Evolutionary conservation across 371 early-diverging fungal species (phyloP).

Genomic region (Dichotomocladium elegans): DNA sequence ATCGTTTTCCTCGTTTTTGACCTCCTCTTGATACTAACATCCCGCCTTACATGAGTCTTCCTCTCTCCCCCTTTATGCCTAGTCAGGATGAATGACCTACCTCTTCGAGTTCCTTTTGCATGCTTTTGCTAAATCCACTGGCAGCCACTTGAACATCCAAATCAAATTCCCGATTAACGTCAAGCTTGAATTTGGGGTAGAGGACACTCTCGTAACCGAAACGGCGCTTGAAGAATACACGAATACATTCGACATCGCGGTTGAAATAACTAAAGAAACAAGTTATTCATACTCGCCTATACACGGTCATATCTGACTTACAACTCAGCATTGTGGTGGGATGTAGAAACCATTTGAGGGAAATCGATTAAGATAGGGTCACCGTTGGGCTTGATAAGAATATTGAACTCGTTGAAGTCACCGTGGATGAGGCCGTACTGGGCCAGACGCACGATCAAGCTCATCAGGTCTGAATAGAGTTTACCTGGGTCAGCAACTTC

Average conservation of each 20-base stretch:
- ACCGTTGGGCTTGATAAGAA: conserved; percentile 85
- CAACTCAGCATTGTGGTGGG: conserved; percentile 92
- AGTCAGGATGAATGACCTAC: conserved; percentile 26
- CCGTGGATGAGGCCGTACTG: conserved; percentile 98
- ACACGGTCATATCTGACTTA: too few species aligned
- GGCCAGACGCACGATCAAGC: conserved; percentile 93
- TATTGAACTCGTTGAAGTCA: conserved; percentile 99
- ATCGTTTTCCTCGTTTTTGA: conserved; percentile 35
- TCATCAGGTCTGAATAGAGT: conserved; percentile 92
- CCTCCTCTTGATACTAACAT: conserved; percentile 43
- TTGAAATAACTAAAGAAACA: conserved; percentile 76
- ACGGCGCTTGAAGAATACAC: conserved; percentile 87
- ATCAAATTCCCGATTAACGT: conserved; percentile 79
- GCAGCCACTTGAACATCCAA: conserved; percentile 95
- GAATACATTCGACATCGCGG: conserved; percentile 98
- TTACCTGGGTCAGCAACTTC: conserved; percentile 85
- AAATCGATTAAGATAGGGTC: conserved; percentile 97
- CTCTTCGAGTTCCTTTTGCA: conserved; percentile 83
- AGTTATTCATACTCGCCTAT: too few species aligned
- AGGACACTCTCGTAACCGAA: conserved; percentile 87
- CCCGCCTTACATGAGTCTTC: too few species aligned
- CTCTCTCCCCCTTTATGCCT: too few species aligned
- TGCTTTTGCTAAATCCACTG: conserved; percentile 89
- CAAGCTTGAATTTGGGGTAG: conserved; percentile 86
- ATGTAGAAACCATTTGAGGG: conserved; percentile 99